Evolutionary conservation across 108 stramenopile species (phyloP), one percentile per base, ranked within the genome.

Genomic region (Skeletonema grethae): DNA sequence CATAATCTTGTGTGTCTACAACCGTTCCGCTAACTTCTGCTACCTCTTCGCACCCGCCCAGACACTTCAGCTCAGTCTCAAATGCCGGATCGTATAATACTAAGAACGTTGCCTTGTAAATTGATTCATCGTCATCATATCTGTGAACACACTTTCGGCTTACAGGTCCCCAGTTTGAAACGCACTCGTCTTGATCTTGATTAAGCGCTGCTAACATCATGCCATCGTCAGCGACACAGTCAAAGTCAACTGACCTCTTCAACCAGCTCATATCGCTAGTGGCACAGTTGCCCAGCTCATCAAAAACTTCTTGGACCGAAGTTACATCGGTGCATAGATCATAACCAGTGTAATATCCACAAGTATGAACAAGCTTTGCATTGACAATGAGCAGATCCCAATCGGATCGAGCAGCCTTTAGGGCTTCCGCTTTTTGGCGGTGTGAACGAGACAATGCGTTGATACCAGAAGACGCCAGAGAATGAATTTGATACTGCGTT

Each of bases 341-440:
- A 10, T 30, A n/a, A 20, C 55, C 57, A 57, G 5, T 29, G 32
- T 56, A 18, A 9, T 30, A 57, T 28, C 4, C n/a, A 2, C 50
- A 32, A 12, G 35, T 12, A 24, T 20, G 10, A 3, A 16, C 18
- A 2, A 57, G 31, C 57, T 56, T 31, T 18, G 67, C 67, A 15
- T 25, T 69, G 30, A 56, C 36, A 12, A 69, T 69, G 11, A 34
- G 57, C 3, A 69, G 18, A 5, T 58, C 35, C 67, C 67, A 69
- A 7, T 50, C 15, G 3, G 24, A 20, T 38, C 4, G 34, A 69
- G 67, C 64, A 4, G 34, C 63, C 30, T 65, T 63, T 61, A 50
- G 41, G 4, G 63, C 41, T 50, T 71, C 70, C 10, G 41, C 41
- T 16, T 31, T 25, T 16, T 5, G 11, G 2, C 70, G 62, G 30